Percentiles rank a stretch among this genome's conserved stretches.
Conservation (phyloP, 176 grass and related monocot species). For the Phragmites australis region DNA sequence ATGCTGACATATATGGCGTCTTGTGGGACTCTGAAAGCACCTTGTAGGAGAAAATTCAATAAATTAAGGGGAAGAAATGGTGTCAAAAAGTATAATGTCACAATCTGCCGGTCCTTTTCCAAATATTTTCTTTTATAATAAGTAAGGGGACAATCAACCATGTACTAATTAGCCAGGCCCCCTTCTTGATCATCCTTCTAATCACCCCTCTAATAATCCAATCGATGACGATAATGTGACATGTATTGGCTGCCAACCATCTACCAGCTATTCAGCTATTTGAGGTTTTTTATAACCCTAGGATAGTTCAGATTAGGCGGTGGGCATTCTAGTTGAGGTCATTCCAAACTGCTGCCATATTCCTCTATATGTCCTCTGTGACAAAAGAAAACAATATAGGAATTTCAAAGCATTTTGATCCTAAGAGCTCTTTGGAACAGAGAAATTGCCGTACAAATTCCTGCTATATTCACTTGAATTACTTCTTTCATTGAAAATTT, state of each 20-base stretch:
- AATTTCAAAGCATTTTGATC: neutral
- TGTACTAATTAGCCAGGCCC: constrained; percentile 21
- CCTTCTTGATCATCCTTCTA: neutral
- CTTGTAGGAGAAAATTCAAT: neutral
- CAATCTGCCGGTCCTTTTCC: constrained; percentile 29
- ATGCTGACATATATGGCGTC: constrained; percentile 25
- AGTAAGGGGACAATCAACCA: constrained; percentile 43
- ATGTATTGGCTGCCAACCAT: constrained; percentile 48
- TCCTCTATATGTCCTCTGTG: no score
- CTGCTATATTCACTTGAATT: no score
- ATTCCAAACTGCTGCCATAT: neutral
- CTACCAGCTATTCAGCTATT: constrained; percentile 1
- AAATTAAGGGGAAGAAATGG: neutral
- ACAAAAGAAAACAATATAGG: no score
- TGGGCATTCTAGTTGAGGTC: neutral
- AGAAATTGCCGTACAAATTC: no score
- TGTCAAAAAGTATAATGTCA: constrained; percentile 33
- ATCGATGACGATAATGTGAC: constrained; percentile 27
- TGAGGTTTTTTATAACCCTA: neutral
- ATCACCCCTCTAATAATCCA: constrained; percentile 30
- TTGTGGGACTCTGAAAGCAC: constrained; percentile 8
- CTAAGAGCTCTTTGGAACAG: neutral
- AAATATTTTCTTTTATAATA: constrained; percentile 41
- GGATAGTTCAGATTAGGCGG: neutral
- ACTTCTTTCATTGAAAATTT: no score